Evolutionary conservation across 345 rosid genomes (phyloP).

Genomic region (Rhizophora apiculata): DNA sequence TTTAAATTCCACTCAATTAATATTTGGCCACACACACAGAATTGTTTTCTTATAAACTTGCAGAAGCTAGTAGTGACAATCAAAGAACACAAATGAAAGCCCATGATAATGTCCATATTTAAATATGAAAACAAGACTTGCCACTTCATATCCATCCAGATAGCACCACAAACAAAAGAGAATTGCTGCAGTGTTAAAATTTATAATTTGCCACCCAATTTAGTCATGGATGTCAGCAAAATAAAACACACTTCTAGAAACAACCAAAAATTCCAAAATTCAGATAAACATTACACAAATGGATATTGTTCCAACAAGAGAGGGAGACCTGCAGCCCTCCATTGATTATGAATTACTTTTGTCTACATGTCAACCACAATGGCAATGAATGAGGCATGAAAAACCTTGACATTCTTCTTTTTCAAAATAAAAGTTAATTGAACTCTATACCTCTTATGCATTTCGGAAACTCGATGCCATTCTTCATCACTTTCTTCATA

Average conservation of each 20-base stretch:
- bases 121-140: too few relatives aligned
- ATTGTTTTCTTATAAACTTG: background rate
- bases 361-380: background rate
- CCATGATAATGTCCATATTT: background rate
- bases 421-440: background rate
- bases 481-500: slow-evolving; percentile 54
- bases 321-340: background rate
- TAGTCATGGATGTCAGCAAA: too few relatives aligned
- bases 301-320: too few relatives aligned
- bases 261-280: too few relatives aligned
- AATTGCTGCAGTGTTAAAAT: too few relatives aligned
- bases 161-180: too few relatives aligned
- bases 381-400: background rate
- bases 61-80: background rate
- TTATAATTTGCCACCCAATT: too few relatives aligned
- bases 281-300: too few relatives aligned
- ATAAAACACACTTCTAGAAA: too few relatives aligned
- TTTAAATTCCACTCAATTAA: background rate
- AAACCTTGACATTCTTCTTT: background rate
- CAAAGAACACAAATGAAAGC: background rate
- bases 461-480: slow-evolving; percentile 56
- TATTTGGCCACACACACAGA: background rate
- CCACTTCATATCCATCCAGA: too few relatives aligned
- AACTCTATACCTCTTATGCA: slow-evolving; percentile 57
- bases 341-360: background rate